Evolutionary conservation across 2,329 filamentous ascomycete species (phyloP), one percentile per base, ranked within the genome.

Genomic region (Colletotrichum agaves): DNA sequence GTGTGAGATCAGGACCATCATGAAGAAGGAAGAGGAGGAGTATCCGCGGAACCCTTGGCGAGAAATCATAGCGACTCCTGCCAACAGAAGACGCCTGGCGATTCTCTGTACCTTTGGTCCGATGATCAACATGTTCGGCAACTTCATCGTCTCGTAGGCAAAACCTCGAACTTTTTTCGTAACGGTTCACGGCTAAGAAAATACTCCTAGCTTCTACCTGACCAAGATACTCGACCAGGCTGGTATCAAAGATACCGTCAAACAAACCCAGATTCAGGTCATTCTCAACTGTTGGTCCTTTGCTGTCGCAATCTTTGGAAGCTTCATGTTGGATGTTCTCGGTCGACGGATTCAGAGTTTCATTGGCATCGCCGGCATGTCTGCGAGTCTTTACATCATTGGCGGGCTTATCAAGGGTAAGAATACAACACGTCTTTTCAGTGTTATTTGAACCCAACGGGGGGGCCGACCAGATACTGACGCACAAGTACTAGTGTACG

Each of bases 201-300:
- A 21, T n/a, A n/a, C n/a, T 31, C 4, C 8, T 46, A 75, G 72
- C 0, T 75, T 72, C 50, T 77, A 77, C 58, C 71, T 77, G 4
- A 71, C 70, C 3, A 72, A 74, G 23, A 76, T 77, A 12, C 71
- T 78, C 6, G 63, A 69, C 35, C 75, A 77, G 50, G 75, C 74
- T 13, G 76, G 76, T 6, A 73, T 78, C 52, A 75, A 67, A 10
- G 69, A 75, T 52, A 72, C 72, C 2, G 65, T 71, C 31, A 70
- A 62, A 13, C 69, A 74, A 41, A 73, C 72, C 3, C 74, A 76
- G 44, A 77, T 79, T 33, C 74, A 77, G 17, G 73, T 77, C 17
- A 75, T 78, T 35, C 69, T 81, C 33, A 80, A 79, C 58, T 77
- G 76, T 39, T 80, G 75, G 76, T 77, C 75, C 5, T 75, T 81